Evolutionary conservation across 164 flowering plant species (phyloP).

Genomic region (Liquidambar formosana): DNA sequence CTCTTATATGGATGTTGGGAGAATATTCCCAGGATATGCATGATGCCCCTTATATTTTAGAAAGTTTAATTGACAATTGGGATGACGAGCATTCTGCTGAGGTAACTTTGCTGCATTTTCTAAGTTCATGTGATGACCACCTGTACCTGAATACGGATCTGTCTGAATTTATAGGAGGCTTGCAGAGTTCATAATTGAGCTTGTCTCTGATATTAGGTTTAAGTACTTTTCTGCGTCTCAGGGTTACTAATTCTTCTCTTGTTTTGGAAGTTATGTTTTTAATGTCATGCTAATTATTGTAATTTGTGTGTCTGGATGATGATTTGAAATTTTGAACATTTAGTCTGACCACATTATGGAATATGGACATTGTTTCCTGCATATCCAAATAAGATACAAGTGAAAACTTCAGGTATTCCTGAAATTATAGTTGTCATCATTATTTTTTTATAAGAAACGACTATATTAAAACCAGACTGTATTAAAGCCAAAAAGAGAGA

Average conservation of each 20-base stretch:
- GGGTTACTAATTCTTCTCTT: not conserved
- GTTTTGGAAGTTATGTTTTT: not conserved
- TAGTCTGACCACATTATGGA: not conserved
- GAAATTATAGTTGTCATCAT: too few relatives aligned
- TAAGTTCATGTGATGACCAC: not conserved
- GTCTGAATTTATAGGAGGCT: not conserved
- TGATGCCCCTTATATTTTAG: conserved; percentile 92
- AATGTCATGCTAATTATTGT: not conserved
- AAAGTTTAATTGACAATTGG: conserved; percentile 87
- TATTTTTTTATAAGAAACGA: too few relatives aligned
- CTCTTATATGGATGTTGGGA: conserved; percentile 99
- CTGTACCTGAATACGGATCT: not conserved
- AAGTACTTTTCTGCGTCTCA: not conserved
- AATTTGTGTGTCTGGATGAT: not conserved
- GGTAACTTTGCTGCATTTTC: conserved; percentile 39
- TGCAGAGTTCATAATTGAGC: not conserved
- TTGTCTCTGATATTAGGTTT: not conserved
- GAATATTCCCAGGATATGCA: conserved; percentile 96
- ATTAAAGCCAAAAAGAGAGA: too few relatives aligned
- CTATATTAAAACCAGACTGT: too few relatives aligned
- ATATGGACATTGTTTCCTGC: not conserved
- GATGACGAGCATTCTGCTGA: conserved; percentile 92
- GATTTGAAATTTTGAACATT: not conserved
- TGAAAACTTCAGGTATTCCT: not conserved
- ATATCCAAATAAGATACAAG: not conserved